Evolutionary conservation across 2,329 filamentous ascomycete species (phyloP), one percentile per base, ranked within the genome.

Genomic region (Pseudogymnoascus sp.): DNA sequence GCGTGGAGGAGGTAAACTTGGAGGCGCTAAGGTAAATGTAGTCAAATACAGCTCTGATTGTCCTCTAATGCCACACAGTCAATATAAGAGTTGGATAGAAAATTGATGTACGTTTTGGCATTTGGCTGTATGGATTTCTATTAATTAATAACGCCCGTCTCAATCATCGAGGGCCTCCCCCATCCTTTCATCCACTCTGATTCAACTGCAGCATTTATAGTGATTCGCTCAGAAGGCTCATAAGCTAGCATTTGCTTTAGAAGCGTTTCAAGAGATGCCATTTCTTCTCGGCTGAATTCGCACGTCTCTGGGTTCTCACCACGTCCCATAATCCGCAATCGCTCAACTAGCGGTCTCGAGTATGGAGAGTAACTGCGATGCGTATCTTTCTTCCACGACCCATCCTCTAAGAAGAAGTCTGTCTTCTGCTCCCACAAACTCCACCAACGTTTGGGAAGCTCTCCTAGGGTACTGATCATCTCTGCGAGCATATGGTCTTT

Each of bases 401-500:
- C 18, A 23, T 45, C 40, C 10, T 23, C 40, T 1, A 23, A 23
- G 40, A 45, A 45, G 18, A 45, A 45, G 18, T 45, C 40, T 14
- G 40, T 23, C 40, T 45, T 45, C 4, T 12, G 10, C 40, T 45
- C 10, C 40, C 40, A 45, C 8, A 6, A 5, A 45, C 12, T 11
- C 18, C 40, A 45, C 40, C 18, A 45, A 18, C 5, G 18, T 10
- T 14, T 45, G 4, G 40, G 40, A 18, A 45, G 40, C 4, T 11
- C 10, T 45, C 40, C 40, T 23, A 45, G 40, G 2, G 40, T 45
- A 6, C 18, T 45, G 16, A 23, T 11, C 18, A 45, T 45, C 18
- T 45, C 40, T 14, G 86, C 86, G 64, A 97, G 78, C 45, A 96
- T 81, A 67, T 90, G 84, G 72, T 88, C 95, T 70, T 90, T 92